Conservation (phyloP, 805 yeast genomes). For the Saccharomyces jurei region DNA sequence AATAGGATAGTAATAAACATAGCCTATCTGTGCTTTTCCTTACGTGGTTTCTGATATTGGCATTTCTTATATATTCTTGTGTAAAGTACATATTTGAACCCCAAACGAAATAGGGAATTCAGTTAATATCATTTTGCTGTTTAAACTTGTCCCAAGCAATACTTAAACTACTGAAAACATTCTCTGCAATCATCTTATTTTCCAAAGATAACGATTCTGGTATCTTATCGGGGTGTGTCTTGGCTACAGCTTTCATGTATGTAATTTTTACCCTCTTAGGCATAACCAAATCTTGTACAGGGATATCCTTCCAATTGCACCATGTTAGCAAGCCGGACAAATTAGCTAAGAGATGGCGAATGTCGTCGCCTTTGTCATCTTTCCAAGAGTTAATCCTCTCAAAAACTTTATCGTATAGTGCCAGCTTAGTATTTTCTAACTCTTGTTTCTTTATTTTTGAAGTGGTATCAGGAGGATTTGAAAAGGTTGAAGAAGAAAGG, state of each 20-base stretch:
- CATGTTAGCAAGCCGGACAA: conserved; percentile 64
- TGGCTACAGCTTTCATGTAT: conserved; percentile 85
- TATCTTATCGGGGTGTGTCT: conserved; percentile 84
- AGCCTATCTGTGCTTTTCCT: not conserved
- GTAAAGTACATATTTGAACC: not conserved
- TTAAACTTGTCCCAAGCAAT: conserved; percentile 86
- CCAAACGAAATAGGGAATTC: not conserved
- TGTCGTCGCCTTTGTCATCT: conserved; percentile 66
- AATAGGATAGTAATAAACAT: conserved; percentile 1
- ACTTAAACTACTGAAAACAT: conserved; percentile 74
- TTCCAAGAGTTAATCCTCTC: conserved; percentile 54
- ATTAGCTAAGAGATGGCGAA: conserved; percentile 67
- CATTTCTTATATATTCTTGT: not conserved
- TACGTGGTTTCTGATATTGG: not conserved
- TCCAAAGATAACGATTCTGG: conserved; percentile 48
- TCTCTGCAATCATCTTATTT: conserved; percentile 75
- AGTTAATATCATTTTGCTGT: conserved; percentile 42
- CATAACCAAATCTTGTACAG: conserved; percentile 68
- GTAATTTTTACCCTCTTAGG: conserved; percentile 82
- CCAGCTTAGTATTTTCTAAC: conserved; percentile 50
- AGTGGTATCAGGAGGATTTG: not conserved
- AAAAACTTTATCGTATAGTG: conserved; percentile 56
- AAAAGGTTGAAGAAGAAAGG: not conserved
- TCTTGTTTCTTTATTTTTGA: conserved; percentile 32
- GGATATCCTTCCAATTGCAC: conserved; percentile 58